phyloP scores from a whole-genome alignment of 2,329 filamentous ascomycete species.

The Fusarium metavorans region DNA sequence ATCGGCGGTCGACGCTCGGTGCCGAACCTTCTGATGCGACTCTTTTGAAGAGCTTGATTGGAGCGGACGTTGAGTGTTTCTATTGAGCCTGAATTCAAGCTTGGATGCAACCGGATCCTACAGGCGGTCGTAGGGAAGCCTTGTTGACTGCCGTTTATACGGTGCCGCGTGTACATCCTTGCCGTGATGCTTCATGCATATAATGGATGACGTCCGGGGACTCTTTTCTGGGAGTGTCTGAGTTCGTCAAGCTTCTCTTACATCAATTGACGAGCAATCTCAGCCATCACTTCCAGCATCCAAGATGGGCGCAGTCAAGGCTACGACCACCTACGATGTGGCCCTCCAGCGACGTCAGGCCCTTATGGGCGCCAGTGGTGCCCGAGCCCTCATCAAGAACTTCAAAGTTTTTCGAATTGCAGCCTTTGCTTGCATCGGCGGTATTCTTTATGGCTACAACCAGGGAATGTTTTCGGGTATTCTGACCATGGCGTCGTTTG shows the following conservation, averaged over 20 bases:
- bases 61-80: not conserved
- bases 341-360: conserved; percentile 64
- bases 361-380: conserved; percentile 65
- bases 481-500: conserved; percentile 59
- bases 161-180: not conserved
- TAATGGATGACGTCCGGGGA: not conserved
- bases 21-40: not conserved
- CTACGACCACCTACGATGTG: conserved; percentile 58
- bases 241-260: not conserved
- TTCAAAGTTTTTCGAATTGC: conserved; percentile 71
- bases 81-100: not conserved
- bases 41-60: not conserved
- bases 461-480: conserved; percentile 63
- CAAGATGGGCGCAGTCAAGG: conserved; percentile 23
- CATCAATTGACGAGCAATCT: not conserved
- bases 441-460: conserved; percentile 63
- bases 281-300: not conserved
- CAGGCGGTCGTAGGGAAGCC: not conserved
- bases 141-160: not conserved
- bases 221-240: not conserved
- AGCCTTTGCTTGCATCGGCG: conserved; percentile 54
- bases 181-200: not conserved
- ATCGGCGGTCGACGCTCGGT: not conserved
- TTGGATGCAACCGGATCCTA: not conserved
- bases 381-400: conserved; percentile 68